phyloP scores from a whole-genome alignment of 345 rosid genomes.

The Kernera saxatilis region DNA sequence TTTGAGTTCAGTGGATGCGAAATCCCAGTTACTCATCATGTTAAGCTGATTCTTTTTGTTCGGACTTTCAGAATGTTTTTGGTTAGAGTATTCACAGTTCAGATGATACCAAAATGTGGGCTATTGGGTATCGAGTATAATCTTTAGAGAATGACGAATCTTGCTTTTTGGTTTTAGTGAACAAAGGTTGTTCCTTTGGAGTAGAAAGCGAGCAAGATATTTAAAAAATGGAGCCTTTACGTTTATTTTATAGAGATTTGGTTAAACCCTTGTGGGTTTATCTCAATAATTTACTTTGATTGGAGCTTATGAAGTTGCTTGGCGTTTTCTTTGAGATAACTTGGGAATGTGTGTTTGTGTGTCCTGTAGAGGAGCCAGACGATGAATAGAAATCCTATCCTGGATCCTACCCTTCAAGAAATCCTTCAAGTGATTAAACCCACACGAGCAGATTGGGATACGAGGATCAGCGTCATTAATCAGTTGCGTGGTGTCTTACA shows the following conservation, averaged over 20 bases:
- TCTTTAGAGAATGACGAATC: background rate
- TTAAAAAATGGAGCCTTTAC: background rate
- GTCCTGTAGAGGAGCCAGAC: constrained; percentile 13
- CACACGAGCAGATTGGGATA: constrained; percentile 44
- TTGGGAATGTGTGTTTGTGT: constrained; percentile 10
- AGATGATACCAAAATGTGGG: background rate
- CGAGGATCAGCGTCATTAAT: constrained; percentile 40
- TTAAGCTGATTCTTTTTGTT: background rate
- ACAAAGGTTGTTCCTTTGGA: constrained; percentile 17
- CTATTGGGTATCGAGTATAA: background rate
- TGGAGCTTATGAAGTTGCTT: background rate
- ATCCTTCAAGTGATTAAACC: constrained; percentile 60
- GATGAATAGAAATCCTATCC: constrained; percentile 39
- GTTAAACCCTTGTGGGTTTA: background rate
- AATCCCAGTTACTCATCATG: background rate
- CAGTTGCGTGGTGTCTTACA: constrained; percentile 48
- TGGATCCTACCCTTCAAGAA: constrained; percentile 52
- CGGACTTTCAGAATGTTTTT: background rate
- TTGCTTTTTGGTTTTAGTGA: constrained; percentile 9
- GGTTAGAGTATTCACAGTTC: background rate
- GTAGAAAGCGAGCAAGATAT: background rate
- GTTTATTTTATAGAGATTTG: background rate
- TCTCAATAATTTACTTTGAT: constrained; percentile 1
- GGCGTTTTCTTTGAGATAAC: background rate
- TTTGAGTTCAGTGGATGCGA: background rate